Conservation (phyloP, 2,329 filamentous ascomycete species). For the Taxawa tesnikishii region DNA sequence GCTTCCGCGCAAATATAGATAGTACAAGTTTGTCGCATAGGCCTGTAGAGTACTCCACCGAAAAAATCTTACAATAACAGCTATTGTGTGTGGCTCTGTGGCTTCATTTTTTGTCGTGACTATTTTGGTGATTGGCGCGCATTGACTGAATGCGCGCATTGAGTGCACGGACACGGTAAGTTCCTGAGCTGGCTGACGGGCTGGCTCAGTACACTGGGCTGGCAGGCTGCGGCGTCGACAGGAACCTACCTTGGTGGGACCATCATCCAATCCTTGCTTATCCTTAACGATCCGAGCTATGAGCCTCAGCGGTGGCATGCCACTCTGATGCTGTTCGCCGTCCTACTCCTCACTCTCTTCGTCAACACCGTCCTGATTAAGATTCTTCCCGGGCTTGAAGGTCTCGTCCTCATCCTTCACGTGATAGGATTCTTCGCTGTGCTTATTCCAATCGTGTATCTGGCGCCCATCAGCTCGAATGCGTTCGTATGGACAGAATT, state of each 20-base stretch:
- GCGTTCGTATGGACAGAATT: constrained; percentile 36
- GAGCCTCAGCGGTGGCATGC: constrained; percentile 12
- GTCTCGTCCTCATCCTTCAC: constrained; percentile 15
- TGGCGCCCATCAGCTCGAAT: constrained; percentile 27
- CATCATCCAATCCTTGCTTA: constrained; percentile 5
- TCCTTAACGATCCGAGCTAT: constrained; percentile 6
- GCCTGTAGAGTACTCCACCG: too few relatives aligned
- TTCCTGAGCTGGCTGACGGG: constrained; percentile 23
- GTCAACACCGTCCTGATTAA: constrained; percentile 24
- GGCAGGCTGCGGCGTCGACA: constrained; percentile 21
- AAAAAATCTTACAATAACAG: too few relatives aligned
- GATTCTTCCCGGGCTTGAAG: constrained; percentile 12
- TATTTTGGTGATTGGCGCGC: too few relatives aligned
- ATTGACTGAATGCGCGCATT: too few relatives aligned
- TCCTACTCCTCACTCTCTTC: constrained; percentile 11
- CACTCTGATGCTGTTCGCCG: constrained; percentile 12
- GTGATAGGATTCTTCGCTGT: constrained; percentile 12
- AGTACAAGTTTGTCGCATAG: too few relatives aligned
- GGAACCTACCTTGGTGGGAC: constrained; percentile 6
- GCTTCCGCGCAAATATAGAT: too few relatives aligned
- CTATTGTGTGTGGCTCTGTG: too few relatives aligned
- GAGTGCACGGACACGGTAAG: too few relatives aligned
- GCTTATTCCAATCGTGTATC: constrained; percentile 21
- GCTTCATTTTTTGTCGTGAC: too few relatives aligned
- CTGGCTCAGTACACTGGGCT: constrained; percentile 29